phyloP scores from a whole-genome alignment of 2,329 filamentous ascomycete species.

The Celoporthe dispersa region DNA sequence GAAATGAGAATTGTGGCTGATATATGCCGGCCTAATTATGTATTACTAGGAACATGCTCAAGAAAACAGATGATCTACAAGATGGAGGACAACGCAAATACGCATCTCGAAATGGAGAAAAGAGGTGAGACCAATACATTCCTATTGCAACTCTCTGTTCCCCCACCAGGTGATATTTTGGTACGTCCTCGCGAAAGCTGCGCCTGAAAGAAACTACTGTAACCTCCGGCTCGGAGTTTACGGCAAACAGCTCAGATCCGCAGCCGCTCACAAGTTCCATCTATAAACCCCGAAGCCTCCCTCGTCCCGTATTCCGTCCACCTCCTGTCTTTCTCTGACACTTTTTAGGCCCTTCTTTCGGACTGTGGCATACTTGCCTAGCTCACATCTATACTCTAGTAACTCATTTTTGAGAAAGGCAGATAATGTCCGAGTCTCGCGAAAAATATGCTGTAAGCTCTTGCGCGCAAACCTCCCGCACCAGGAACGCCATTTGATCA shows the following conservation, averaged over 20 bases:
- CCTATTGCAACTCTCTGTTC: background rate
- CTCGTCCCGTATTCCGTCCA: background rate
- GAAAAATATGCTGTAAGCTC: conserved; percentile 14
- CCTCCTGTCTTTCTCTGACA: background rate
- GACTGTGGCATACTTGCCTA: too few species aligned
- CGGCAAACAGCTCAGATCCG: background rate
- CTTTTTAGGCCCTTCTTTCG: background rate
- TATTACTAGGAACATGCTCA: conserved; percentile 33
- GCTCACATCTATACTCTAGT: background rate
- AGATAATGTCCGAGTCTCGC: conserved; percentile 12
- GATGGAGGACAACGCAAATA: background rate
- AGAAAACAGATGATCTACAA: conserved; percentile 14
- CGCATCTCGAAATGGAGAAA: background rate
- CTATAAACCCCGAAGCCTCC: conserved; percentile 7
- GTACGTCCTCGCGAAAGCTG: background rate
- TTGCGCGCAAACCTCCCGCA: background rate
- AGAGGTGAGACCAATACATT: background rate
- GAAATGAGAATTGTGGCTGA: conserved; percentile 30
- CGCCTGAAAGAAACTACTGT: background rate
- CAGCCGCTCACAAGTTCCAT: background rate
- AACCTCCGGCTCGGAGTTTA: conserved; percentile 3
- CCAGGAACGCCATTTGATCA: too few species aligned
- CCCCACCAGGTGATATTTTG: background rate
- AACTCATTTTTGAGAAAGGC: rapidly evolving
- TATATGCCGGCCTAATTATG: background rate